Conservation (phyloP, 23 red algal genomes). For the Gracilaria domingensis region DNA sequence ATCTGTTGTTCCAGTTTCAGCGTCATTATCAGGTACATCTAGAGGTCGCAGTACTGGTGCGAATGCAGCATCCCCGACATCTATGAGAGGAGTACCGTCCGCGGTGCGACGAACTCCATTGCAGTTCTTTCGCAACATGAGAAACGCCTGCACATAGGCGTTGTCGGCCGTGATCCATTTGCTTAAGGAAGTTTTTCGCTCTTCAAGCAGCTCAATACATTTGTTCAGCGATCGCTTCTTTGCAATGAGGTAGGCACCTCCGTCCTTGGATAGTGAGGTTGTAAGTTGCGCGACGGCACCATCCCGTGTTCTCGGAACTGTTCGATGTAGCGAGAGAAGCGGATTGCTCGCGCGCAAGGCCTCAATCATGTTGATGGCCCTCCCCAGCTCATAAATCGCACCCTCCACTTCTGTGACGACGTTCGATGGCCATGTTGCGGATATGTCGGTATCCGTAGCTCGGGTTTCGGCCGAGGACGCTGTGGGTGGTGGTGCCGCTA, state of each 20-base stretch:
- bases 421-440: conserved; percentile 47
- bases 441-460: conserved; percentile 41
- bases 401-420: conserved; percentile 53
- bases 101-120: conserved; percentile 42
- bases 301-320: conserved; percentile 40
- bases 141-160: conserved; percentile 54
- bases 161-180: conserved; percentile 67
- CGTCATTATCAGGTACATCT: conserved; percentile 4
- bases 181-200: conserved; percentile 22
- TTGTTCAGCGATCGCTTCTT: conserved; percentile 48
- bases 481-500: conserved; percentile 47
- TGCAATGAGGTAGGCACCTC: conserved; percentile 39
- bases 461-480: conserved; percentile 45
- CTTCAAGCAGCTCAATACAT: conserved; percentile 26
- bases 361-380: conserved; percentile 67
- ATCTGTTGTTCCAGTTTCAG: conserved; percentile 23
- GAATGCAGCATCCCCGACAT: conserved; percentile 78
- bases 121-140: conserved; percentile 41
- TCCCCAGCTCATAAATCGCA: conserved; percentile 54
- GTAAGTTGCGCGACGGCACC: conserved; percentile 18
- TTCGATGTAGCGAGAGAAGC: conserved; percentile 44
- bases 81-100: conserved; percentile 59
- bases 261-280: conserved; percentile 10
- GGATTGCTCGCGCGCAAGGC: conserved; percentile 45
- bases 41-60: conserved; percentile 37